Evolutionary conservation across 805 yeast genomes (phyloP), one percentile per base, ranked within the genome.

Genomic region (Candida michaelii): DNA sequence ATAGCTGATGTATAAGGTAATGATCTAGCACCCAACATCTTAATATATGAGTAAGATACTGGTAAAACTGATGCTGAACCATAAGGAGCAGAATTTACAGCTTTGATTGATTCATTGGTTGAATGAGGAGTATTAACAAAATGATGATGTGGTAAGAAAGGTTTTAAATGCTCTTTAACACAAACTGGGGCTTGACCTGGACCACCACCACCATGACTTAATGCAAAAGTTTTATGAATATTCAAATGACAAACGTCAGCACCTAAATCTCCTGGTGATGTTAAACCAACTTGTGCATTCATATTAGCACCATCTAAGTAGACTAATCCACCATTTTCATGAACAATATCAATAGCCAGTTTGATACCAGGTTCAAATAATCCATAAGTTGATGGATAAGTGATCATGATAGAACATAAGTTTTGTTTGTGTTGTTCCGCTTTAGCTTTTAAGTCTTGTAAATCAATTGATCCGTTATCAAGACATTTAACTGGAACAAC

Each of bases 171-270:
- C 38, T 75, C 69, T 52, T 82, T 83, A 44, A 91, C 98, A 75
- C 98, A 89, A 50, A 93, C 93, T 39, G 98, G 98, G 14, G 97
- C 99, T 56, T 89, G 95, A 60, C 98, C 99, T 31, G 99, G 99
- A 32, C 99, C 99, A 62, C 99, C 99, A 60, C 99, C 99, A 59
- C 99, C 99, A 59, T 93, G 99, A 42, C 97, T 95, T 58, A 93
- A 89, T 35, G 97, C 89, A 73, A 93, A 93, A 1, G 99, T 93
- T 71, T 93, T 93, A 74, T 93, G 99, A 60, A 93, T 74, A 64
- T 93, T 93, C 71, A 93, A 77, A 59, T 93, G 99, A 65, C 99
- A 93, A 31, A 93, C 98, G 68, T 93, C 99, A 10, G 98, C 98
- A 40, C 97, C 98, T 53, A 93, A 71, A 59, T 89, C 97, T 45